phyloP scores from a whole-genome alignment of 257 asterid genomes.

The Capsicum baccatum region DNA sequence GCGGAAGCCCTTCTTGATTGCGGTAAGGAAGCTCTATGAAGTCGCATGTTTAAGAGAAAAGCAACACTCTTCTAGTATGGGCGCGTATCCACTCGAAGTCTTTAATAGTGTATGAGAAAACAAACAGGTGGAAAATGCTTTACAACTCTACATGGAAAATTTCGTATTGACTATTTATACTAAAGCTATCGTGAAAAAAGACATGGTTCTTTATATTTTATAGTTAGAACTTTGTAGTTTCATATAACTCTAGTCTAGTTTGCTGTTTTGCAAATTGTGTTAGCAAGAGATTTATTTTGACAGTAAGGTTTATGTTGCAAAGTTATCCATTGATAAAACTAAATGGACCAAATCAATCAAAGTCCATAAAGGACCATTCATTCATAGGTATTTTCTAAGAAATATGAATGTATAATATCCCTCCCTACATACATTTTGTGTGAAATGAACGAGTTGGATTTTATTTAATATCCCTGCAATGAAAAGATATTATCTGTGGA shows the following conservation, averaged over 20 bases:
- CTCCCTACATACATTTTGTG: too few species aligned
- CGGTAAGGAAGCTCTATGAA: slow-evolving; percentile 40
- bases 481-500: too few species aligned
- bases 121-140: background rate
- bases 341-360: too few species aligned
- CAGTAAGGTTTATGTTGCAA: too few species aligned
- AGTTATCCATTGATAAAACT: too few species aligned
- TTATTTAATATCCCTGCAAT: too few species aligned
- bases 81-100: background rate
- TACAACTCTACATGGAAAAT: too few species aligned
- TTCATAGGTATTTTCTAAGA: too few species aligned
- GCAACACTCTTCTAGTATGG: background rate
- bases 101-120: background rate
- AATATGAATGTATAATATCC: too few species aligned
- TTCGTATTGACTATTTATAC: background rate
- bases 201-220: background rate
- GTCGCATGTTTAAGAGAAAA: background rate
- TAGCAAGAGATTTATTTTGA: too few species aligned
- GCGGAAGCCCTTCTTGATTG: slow-evolving; percentile 79
- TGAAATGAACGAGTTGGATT: too few species aligned
- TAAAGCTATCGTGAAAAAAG: background rate
- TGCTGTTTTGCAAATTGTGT: background rate
- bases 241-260: background rate
- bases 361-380: too few species aligned
- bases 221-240: background rate